A percentile compares a stretch with the other conserved stretches of the same genome.
Evolutionary conservation across 768 basidiomycete genomes (phyloP).

Genomic region (Dioszegia aurantiaca): DNA sequence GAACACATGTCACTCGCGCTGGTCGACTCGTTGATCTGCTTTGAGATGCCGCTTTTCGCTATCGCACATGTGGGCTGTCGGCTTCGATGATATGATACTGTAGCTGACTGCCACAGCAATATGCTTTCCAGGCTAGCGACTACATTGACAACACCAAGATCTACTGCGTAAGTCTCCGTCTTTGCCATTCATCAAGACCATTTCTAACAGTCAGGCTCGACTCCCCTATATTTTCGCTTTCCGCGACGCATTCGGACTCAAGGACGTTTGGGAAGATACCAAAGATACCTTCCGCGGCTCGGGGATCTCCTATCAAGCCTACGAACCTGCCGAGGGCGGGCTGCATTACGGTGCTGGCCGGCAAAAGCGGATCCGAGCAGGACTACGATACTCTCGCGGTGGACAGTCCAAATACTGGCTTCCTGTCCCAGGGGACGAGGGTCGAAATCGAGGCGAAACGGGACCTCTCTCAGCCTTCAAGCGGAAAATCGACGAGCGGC

Average conservation of each 20-base stretch:
- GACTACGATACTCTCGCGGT: constrained; percentile 84
- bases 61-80: constrained; percentile 90
- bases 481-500: constrained; percentile 45
- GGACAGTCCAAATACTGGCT: constrained; percentile 95
- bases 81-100: too few relatives aligned
- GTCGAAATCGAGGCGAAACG: constrained; percentile 35
- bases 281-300: constrained; percentile 77
- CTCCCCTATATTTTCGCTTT: constrained; percentile 85
- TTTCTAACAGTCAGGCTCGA: constrained; percentile 54
- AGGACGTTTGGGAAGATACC: constrained; percentile 82
- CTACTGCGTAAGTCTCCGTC: constrained; percentile 61
- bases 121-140: constrained; percentile 87
- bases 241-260: constrained; percentile 78
- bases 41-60: constrained; percentile 97
- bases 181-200: neutral
- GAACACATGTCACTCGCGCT: constrained; percentile 88
- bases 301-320: constrained; percentile 92
- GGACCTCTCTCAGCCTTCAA: constrained; percentile 52
- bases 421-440: constrained; percentile 61
- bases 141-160: constrained; percentile 65
- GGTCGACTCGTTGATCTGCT: constrained; percentile 84
- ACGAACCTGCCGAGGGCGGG: constrained; percentile 90
- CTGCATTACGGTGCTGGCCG: constrained; percentile 86
- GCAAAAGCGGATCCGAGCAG: constrained; percentile 82
- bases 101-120: constrained; percentile 53